Conservation (phyloP, 1,284 basidiomycete genomes). For the Cutaneotrichosporon mucoides region DNA sequence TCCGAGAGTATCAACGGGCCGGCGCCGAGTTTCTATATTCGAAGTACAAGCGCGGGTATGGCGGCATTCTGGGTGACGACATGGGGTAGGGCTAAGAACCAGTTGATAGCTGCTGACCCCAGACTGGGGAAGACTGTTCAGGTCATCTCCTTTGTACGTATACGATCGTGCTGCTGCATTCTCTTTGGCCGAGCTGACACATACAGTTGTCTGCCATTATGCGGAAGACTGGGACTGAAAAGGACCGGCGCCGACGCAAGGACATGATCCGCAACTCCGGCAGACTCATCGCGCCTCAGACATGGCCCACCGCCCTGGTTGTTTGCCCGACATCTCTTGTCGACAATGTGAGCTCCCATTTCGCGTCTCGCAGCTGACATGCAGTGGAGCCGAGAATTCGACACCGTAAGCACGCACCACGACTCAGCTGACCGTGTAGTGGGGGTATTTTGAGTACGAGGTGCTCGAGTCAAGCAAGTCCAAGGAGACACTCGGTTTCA, state of each 20-base stretch:
- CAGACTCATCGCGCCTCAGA: constrained; percentile 21
- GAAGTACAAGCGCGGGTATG: constrained; percentile 46
- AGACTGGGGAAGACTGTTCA: constrained; percentile 48
- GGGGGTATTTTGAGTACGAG: constrained; percentile 46
- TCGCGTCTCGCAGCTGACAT: constrained; percentile 18
- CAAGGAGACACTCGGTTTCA: constrained; percentile 12
- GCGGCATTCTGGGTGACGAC: constrained; percentile 53
- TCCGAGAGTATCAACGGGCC: constrained; percentile 52
- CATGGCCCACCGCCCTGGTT: constrained; percentile 46
- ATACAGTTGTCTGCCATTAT: constrained; percentile 52
- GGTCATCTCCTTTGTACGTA: constrained; percentile 41
- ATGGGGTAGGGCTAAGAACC: constrained; percentile 51
- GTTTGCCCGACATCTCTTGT: constrained; percentile 50
- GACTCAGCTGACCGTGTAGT: constrained; percentile 20
- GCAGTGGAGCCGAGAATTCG: constrained; percentile 52
- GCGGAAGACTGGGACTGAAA: constrained; percentile 48
- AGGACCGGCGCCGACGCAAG: constrained; percentile 41
- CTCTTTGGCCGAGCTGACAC: constrained; percentile 3
- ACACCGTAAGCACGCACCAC: constrained; percentile 34
- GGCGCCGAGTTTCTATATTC: constrained; percentile 52
- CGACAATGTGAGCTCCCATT: constrained; percentile 30
- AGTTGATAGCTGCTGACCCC: constrained; percentile 4
- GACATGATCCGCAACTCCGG: constrained; percentile 17
- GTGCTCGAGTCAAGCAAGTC: constrained; percentile 23
- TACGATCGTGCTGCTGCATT: too few relatives aligned